Evolutionary conservation across 345 rosid species (phyloP).

Genomic region (Populus pruinosa): DNA sequence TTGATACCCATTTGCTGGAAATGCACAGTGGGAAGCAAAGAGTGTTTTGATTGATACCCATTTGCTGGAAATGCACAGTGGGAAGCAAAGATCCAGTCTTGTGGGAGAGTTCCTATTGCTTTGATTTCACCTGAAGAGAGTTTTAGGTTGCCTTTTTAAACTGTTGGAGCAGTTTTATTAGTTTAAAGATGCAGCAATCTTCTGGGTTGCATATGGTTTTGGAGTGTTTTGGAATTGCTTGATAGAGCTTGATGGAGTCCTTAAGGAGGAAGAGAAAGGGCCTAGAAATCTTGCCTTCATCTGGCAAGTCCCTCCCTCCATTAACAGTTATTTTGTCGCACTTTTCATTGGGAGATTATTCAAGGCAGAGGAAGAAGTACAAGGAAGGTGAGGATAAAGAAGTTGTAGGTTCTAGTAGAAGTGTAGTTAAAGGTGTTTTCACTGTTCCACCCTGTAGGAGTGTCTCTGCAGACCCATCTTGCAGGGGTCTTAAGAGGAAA

Average conservation of each 20-base stretch:
- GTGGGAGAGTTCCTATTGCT: not conserved
- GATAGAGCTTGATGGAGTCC: constrained; percentile 3
- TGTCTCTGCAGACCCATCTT: constrained; percentile 1
- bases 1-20: too few species aligned
- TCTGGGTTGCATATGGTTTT: not conserved
- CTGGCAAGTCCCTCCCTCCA: not conserved
- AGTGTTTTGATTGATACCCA: not conserved
- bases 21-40: rapidly evolving
- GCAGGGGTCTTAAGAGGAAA: constrained; percentile 20
- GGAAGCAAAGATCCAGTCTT: constrained; percentile 11
- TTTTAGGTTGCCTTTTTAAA: not conserved
- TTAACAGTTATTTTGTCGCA: not conserved
- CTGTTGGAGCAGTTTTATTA: not conserved
- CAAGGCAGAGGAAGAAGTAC: constrained; percentile 15
- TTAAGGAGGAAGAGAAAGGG: constrained; percentile 21
- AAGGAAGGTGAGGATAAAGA: constrained; percentile 6
- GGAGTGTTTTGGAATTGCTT: constrained; percentile 7
- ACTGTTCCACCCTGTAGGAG: constrained; percentile 12
- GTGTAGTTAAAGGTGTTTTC: constrained; percentile 10
- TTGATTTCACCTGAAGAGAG: constrained; percentile 11
- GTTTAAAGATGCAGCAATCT: not conserved
- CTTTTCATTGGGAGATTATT: constrained; percentile 11
- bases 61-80: constrained; percentile 4
- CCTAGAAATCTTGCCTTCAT: constrained; percentile 2
- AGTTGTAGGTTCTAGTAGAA: not conserved